These are phyloP conservation scores for Dothiorella sarmentorum DNA, from an alignment of 2,329 filamentous ascomycete genomes.

Conservation along the genomic window DNA sequence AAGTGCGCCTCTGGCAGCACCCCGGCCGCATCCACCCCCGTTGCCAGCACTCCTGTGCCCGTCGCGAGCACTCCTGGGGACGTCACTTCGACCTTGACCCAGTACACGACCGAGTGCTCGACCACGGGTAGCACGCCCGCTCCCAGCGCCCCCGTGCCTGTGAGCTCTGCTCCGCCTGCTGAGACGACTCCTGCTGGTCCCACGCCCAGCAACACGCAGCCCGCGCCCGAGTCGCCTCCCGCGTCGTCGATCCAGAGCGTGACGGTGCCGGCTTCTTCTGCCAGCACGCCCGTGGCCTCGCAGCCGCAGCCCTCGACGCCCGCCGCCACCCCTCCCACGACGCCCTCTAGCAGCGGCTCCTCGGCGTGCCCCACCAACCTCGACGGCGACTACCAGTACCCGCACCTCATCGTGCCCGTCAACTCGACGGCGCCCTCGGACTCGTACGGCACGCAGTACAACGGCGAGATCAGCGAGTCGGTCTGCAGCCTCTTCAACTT, in stretches of 20 bases:
- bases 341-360: neutral
- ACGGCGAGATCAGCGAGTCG: constrained; percentile 31
- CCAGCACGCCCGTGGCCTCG: neutral
- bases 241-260: neutral
- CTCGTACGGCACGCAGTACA: constrained; percentile 26
- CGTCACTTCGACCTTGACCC: constrained; percentile 6
- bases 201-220: neutral
- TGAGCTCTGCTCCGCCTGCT: neutral
- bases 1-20: constrained; percentile 32
- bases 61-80: neutral
- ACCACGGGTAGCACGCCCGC: constrained; percentile 7
- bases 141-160: constrained; percentile 16
- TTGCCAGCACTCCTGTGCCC: neutral
- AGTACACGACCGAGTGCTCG: constrained; percentile 8
- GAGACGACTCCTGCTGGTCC: neutral
- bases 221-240: neutral
- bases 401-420: constrained; percentile 35
- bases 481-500: constrained; percentile 46
- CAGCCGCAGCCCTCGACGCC: neutral
- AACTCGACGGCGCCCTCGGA: constrained; percentile 23
- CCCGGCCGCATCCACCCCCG: constrained; percentile 21
- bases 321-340: constrained; percentile 15
- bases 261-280: neutral
- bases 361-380: constrained; percentile 26
- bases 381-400: constrained; percentile 27